Base-by-base conservation (phyloP, 2,329 filamentous ascomycete genomes). In the Xylariaceae sp. region DNA sequence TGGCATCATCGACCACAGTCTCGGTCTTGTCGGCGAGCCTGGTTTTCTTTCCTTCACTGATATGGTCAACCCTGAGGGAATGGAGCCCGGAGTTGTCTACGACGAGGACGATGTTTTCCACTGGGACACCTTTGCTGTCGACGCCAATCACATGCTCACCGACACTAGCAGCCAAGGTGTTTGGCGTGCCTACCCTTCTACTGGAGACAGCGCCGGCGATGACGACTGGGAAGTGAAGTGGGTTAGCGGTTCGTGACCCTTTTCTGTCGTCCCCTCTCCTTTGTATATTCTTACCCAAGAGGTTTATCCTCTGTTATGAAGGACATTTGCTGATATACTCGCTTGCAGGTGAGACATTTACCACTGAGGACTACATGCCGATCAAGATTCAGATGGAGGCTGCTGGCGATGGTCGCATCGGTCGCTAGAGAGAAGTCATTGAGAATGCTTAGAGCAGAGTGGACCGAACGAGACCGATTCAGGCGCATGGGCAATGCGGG, bases 161-260 rank as follows among this genome's bases (percentile, higher is more conserved):
- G 62, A 65, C 36, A 57, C 62, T 11, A 51, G 45, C 10, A 28
- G 22, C 22, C 49, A 47, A 4, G 66, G 65, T 6, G 43, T 55
- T 28, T 74, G 72, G 72, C 58, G 70, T n/a, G 66, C 67, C 2
- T 68, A 73, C 53, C 71, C 69, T 6, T 39, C 17, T 1, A 50
- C 41, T 9, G 47, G 51, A 13, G 50, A 54, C 14, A 60, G 50
- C 43, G 4, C 7, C 22, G 22, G 22, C 22, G 22, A 28, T 28
- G 22, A 7, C 22, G 7, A 28, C 7, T 73, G 66, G 67, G 54
- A 54, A 31, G 62, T 72, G 22, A 69, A 66, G 51, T 74, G 71
- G 70, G 68, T 68, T 40, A 66, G 69, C 55, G 67, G 71, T 71
- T 50, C 59, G 71, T 63, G 16, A 42, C 12, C 34, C 31, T 40